Base-by-base conservation (phyloP, 1,284 basidiomycete species). In the Rhizopogon parksii region DNA sequence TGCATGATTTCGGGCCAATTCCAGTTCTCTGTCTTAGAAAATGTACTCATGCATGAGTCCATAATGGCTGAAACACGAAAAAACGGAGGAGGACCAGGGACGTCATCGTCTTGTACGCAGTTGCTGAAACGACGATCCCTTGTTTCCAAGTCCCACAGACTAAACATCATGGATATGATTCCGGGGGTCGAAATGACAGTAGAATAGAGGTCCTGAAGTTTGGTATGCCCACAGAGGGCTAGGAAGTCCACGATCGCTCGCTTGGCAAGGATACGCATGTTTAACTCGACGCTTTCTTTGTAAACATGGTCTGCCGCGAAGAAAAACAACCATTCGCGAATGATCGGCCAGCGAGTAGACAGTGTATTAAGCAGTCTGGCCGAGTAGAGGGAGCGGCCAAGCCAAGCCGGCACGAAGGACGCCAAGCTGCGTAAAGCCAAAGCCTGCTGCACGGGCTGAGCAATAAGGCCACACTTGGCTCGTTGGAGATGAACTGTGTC, bases 1-100 rank as follows among this genome's bases (percentile, higher is more conserved):
- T 36, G 50, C 12, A 64, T 47, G 40, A 64, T 59, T 46, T 65
- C 64, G 1, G 43, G 43, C 62, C 64, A 68, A 25, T 56, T 40
- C 65, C 65, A 63, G 4, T 1, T 50, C 48, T 67, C 66, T 15
- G 43, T 37, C 4, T 53, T 39, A 6, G 62, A 54, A 19, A 64
- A 65, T 1, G 51, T 14, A 21, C 59, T 60, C 62, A 67, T 67
- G 59, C 65, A 68, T 0, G 55, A 54, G 43, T 64, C 66, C 39
- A 68, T 39, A 8, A 42, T 54, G 24, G 50, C 54, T 8, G 62
- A 45, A 30, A 36, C 37, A 14, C 53, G 40, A 25, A 43, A 47
- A 15, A 42, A 42, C 1, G 57, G 51, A 32, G 34, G 45, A 7
- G 47, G 17, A 5, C 43, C 46, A 7, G 24, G 46, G 43, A 34